Evolutionary conservation across 805 yeast species (phyloP).

Genomic region (Kodamaea laetipori): DNA sequence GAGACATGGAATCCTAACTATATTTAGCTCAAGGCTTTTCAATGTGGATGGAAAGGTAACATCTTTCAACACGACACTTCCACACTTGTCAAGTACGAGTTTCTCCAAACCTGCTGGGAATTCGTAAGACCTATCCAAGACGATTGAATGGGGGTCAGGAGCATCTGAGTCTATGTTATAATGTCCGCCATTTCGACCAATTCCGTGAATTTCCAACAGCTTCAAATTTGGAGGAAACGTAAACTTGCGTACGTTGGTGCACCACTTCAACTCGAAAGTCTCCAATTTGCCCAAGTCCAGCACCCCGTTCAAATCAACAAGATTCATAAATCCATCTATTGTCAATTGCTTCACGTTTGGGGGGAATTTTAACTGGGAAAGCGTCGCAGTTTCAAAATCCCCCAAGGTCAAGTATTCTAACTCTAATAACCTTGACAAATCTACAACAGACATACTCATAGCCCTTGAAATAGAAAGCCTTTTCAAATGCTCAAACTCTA

Average conservation of each 20-base stretch:
- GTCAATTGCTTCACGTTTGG: neutral
- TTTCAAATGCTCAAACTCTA: neutral
- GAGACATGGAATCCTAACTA: neutral
- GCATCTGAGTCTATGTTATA: neutral
- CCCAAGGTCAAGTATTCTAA: neutral
- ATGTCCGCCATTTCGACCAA: neutral
- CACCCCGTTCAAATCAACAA: neutral
- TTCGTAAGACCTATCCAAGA: neutral
- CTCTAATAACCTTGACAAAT: neutral
- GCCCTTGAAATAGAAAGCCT: neutral
- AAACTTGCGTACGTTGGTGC: neutral
- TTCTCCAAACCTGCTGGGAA: slow-evolving; percentile 1
- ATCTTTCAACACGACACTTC: neutral
- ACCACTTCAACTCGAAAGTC: neutral
- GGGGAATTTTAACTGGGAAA: neutral
- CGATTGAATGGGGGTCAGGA: neutral
- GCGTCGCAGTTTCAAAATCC: neutral
- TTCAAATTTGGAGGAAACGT: neutral
- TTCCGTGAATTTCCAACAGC: neutral
- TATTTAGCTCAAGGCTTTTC: neutral
- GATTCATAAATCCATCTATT: neutral
- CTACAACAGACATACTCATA: neutral
- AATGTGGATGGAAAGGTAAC: slow-evolving; percentile 1
- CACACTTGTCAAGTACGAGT: neutral
- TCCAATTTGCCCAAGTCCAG: neutral